These are phyloP conservation scores for Selaginella moellendorffii DNA, from an alignment of 75 land plant genomes.

Conservation along the genomic window DNA sequence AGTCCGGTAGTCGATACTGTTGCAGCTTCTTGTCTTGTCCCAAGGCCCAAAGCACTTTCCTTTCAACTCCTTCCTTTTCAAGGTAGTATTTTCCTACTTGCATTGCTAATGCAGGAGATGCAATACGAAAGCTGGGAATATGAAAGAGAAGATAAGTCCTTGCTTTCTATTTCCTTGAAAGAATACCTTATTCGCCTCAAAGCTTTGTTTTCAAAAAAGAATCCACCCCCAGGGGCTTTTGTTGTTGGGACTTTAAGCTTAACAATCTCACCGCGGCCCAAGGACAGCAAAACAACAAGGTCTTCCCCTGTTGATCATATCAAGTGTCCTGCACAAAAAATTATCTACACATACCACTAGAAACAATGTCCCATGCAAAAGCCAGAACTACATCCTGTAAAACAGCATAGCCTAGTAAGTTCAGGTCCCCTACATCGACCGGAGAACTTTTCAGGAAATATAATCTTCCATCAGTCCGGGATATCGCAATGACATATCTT, in stretches of 20 bases:
- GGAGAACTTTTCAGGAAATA: conserved; percentile 18
- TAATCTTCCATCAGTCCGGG: conserved; percentile 15
- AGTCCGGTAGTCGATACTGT: conserved; percentile 26
- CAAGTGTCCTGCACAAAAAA: neutral
- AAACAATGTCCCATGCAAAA: conserved; percentile 15
- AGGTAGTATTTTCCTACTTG: conserved; percentile 17
- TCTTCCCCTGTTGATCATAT: conserved; percentile 7
- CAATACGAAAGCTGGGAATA: conserved; percentile 20
- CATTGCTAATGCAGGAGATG: conserved; percentile 13
- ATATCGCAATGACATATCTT: conserved; percentile 15
- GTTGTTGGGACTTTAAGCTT: conserved; percentile 16
- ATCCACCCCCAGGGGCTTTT: conserved; percentile 1
- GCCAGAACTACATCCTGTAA: conserved; percentile 14
- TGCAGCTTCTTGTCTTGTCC: conserved; percentile 19
- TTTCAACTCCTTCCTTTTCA: conserved; percentile 22
- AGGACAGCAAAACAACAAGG: conserved; percentile 13
- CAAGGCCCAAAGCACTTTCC: conserved; percentile 19
- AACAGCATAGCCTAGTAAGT: conserved; percentile 15
- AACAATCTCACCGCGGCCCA: conserved; percentile 25
- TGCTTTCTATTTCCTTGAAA: no score
- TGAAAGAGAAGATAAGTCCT: no score
- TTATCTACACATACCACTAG: no score
- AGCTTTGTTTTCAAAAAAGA: conserved; percentile 15
- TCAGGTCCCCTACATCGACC: conserved; percentile 15
- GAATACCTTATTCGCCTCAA: conserved; percentile 18